Percentiles rank a stretch among this genome's conserved stretches.
Conservation (phyloP, 2,329 filamentous ascomycete genomes). For the Monosporascus sp. region DNA sequence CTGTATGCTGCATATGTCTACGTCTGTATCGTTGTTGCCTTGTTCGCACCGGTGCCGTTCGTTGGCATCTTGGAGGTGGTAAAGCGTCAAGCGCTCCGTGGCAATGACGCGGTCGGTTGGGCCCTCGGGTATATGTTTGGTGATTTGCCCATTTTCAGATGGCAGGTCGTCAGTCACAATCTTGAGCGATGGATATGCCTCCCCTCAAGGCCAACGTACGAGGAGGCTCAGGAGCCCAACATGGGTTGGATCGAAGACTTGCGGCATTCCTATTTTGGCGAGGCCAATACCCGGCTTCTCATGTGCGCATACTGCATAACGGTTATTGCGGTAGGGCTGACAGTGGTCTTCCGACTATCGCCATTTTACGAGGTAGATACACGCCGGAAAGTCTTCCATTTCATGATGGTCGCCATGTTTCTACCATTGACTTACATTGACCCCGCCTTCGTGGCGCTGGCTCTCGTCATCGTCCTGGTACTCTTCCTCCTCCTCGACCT, state of each 20-base stretch:
- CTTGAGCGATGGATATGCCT: conserved; percentile 73
- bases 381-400: conserved; percentile 93
- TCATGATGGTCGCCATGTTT: conserved; percentile 97
- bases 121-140: conserved; percentile 85
- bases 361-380: conserved; percentile 88
- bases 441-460: conserved; percentile 74
- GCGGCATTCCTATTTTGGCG: conserved; percentile 61
- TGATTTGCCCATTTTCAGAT: conserved; percentile 66
- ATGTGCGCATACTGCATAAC: conserved; percentile 68
- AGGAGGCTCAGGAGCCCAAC: conserved; percentile 33
- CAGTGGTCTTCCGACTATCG: conserved; percentile 69
- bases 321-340: conserved; percentile 66
- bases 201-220: conserved; percentile 39
- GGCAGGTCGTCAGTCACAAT: conserved; percentile 62
- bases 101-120: conserved; percentile 85
- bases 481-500: conserved; percentile 87
- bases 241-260: conserved; percentile 60
- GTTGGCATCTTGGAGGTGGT: conserved; percentile 69
- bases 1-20: conserved; percentile 79
- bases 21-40: conserved; percentile 55
- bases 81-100: conserved; percentile 57
- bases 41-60: conserved; percentile 45
- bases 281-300: conserved; percentile 75
- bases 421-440: conserved; percentile 83
- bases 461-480: conserved; percentile 72